Base-by-base conservation (phyloP, 106 monocot genomes). In the Hemerocallis citrina region DNA sequence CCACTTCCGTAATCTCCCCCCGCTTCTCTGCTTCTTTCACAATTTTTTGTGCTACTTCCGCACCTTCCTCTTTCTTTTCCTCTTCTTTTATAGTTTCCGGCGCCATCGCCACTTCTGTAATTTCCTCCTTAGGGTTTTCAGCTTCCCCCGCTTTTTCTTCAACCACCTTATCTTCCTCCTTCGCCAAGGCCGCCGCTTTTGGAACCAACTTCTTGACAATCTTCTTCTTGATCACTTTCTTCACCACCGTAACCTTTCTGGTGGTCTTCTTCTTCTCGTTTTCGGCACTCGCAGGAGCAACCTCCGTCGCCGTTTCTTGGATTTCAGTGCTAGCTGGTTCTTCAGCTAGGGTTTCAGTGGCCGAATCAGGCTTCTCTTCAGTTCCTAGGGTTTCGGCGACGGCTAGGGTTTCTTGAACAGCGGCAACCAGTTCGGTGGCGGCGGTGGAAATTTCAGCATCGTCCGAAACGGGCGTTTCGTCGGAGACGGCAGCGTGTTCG, bases 151-250 rank as follows among this genome's bases (percentile, higher is more conserved):
- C 35, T 11, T 57, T 43, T 31, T 62, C 23, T 43, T 29, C 61
- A 6, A 25, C 25, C 40, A 67, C 46, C 17, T 37, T 1, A 12
- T 7, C 47, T 44, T 62, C 71, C 24, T 58, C 60, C 57, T 63
- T 66, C 3, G 64, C 43, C 0, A 59, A 34, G 8, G 40, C 24
- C 3, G 67, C 23, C 3, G 50, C 59, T 64, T 84, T 76, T 2
- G 79, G 84, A 4, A 79, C 71, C 17, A 62, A 39, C 23, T 68
- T 85, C 46, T 74, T 76, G 23, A 85, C 52, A 49, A 81, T 68
- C 30, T 64, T 74, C 74, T 71, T 85, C 80, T 68, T 78, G 1
- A 78, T 50, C 27, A 75, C 60, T 67, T 78, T 77, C 44, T 34
- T 71, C 43, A 68, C 75, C 13, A 67, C 21, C 7, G 34, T 69